A percentile compares a stretch with the other conserved stretches of the same genome.
Evolutionary conservation across 176 grass and related monocot genomes (phyloP).

Genomic region (Bolboschoenus planiculmis): DNA sequence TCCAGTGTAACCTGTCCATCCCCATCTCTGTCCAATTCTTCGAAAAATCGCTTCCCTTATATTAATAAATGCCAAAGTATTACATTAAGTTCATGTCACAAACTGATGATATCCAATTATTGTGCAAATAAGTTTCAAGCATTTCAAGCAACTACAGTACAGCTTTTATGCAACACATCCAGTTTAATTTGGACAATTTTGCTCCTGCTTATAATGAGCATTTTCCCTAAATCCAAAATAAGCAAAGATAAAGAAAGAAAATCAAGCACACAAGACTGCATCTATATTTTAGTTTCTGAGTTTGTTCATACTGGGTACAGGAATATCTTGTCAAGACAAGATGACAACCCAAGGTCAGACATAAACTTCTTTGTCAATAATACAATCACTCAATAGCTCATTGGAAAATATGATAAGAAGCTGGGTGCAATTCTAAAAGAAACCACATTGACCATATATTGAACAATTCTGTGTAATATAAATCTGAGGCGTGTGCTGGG

Average conservation of each 20-base stretch:
- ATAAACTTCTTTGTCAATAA: neutral
- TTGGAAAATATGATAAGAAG: neutral
- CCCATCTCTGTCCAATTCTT: constrained; percentile 89
- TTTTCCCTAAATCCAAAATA: neutral
- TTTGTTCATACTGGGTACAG: too few relatives aligned
- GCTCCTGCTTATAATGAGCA: neutral
- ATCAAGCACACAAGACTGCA: too few relatives aligned
- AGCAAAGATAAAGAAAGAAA: neutral
- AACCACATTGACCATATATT: too few relatives aligned
- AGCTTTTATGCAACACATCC: neutral
- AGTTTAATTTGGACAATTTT: neutral
- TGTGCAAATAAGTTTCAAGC: neutral
- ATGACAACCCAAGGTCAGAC: too few relatives aligned
- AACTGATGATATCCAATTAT: neutral
- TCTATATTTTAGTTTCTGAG: too few relatives aligned
- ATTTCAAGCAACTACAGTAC: neutral
- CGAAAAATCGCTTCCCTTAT: constrained; percentile 90
- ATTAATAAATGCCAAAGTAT: neutral
- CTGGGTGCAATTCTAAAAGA: neutral
- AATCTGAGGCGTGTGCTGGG: neutral
- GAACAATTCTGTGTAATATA: too few relatives aligned
- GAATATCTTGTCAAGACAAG: too few relatives aligned
- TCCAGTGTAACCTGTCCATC: constrained; percentile 89
- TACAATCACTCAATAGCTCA: neutral
- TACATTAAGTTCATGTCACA: neutral